Conservation (phyloP, 495 filamentous ascomycete genomes). For the Lindgomyces ingoldianus region DNA sequence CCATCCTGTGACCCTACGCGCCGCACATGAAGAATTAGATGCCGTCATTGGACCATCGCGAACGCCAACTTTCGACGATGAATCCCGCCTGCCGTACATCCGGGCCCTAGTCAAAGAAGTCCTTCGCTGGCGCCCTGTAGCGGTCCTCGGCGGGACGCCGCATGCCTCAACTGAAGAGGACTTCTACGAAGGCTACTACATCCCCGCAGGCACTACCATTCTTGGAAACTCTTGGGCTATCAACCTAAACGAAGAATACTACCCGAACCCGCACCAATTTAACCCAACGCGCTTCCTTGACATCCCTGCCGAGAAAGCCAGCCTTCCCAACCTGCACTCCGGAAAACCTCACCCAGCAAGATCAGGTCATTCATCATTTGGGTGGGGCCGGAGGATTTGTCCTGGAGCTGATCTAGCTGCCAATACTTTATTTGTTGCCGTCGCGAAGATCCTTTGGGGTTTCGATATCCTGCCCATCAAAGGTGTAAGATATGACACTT, state of each 20-base stretch:
- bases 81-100: slow-evolving; percentile 54
- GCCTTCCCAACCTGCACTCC: slow-evolving; percentile 9
- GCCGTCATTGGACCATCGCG: slow-evolving; percentile 55
- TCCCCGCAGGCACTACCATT: slow-evolving; percentile 55
- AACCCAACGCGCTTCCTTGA: slow-evolving; percentile 43
- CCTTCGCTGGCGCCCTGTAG: slow-evolving; percentile 63
- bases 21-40: slow-evolving; percentile 58
- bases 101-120: slow-evolving; percentile 57
- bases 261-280: slow-evolving; percentile 64
- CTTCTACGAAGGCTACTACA: slow-evolving; percentile 50
- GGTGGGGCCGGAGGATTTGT: slow-evolving; percentile 49
- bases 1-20: slow-evolving; percentile 52
- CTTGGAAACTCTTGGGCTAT: slow-evolving; percentile 68
- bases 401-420: slow-evolving; percentile 43
- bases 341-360: slow-evolving; percentile 48
- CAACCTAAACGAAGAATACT: slow-evolving; percentile 58
- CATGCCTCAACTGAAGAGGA: slow-evolving; percentile 63
- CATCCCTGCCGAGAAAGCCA: slow-evolving; percentile 7
- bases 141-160: slow-evolving; percentile 61
- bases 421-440: slow-evolving; percentile 42
- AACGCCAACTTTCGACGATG: slow-evolving; percentile 55
- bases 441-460: slow-evolving; percentile 43
- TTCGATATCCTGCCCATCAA: slow-evolving; percentile 40
- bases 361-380: slow-evolving; percentile 52
- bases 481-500: slow-evolving; percentile 41